Conservation (phyloP, 108 stramenopile genomes). For the Aurantiochytrium sp. region DNA sequence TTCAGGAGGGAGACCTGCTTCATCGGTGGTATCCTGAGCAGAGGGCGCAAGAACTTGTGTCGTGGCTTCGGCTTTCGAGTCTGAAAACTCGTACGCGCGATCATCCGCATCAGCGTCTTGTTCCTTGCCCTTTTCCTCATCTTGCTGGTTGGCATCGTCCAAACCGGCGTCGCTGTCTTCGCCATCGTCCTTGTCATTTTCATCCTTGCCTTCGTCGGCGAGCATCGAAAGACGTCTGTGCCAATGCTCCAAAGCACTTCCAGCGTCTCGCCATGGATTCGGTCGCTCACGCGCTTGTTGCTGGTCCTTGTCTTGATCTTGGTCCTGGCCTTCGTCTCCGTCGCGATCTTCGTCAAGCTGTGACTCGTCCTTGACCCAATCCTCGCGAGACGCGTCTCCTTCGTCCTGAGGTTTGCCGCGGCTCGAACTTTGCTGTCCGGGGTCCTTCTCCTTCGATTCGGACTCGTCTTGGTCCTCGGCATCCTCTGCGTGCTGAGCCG, state of each 20-base stretch:
- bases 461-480: constrained; percentile 35
- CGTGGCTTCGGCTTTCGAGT: constrained; percentile 50
- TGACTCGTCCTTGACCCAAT: constrained; percentile 26
- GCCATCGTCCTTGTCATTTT: constrained; percentile 18
- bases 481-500: constrained; percentile 26
- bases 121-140: neutral
- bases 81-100: constrained; percentile 68
- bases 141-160: neutral
- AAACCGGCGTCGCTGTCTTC: constrained; percentile 34
- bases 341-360: neutral
- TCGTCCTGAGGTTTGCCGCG: neutral
- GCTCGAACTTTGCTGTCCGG: constrained; percentile 48
- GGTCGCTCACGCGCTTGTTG: constrained; percentile 9
- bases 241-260: constrained; percentile 32
- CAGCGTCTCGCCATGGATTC: neutral
- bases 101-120: constrained; percentile 16
- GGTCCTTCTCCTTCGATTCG: constrained; percentile 29
- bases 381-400: constrained; percentile 13
- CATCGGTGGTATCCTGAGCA: constrained; percentile 24
- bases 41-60: constrained; percentile 65
- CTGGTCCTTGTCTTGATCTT: neutral
- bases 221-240: constrained; percentile 42
- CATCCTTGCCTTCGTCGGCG: constrained; percentile 18
- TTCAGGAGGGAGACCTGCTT: neutral
- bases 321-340: neutral